phyloP scores from a whole-genome alignment of 1,284 basidiomycete genomes.

The Ganoderma resinaceum region DNA sequence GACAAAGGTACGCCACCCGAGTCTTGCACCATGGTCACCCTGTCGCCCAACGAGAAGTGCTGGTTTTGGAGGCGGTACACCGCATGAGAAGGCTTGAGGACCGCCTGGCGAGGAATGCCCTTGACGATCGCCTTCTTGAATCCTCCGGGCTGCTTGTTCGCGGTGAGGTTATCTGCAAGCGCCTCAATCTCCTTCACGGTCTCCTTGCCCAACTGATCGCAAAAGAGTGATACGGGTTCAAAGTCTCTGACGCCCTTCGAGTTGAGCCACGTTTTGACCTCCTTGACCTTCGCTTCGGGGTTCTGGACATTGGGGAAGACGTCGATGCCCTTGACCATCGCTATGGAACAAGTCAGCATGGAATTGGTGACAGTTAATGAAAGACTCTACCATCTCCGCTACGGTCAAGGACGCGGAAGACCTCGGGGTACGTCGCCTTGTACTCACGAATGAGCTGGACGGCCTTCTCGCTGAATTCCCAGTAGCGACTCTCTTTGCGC shows the following conservation, averaged over 20 bases:
- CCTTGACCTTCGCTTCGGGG: conserved; percentile 77
- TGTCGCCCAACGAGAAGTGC: conserved; percentile 91
- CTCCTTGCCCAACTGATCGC: conserved; percentile 90
- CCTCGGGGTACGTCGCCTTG: conserved; percentile 82
- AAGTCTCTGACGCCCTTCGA: conserved; percentile 88
- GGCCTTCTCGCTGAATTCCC: conserved; percentile 95
- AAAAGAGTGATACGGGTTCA: conserved; percentile 92
- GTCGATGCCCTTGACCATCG: conserved; percentile 77
- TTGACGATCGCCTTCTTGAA: conserved; percentile 93
- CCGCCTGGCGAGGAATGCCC: conserved; percentile 91
- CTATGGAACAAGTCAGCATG: conserved; percentile 45
- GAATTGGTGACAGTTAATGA: conserved; percentile 28
- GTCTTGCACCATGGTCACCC: conserved; percentile 96
- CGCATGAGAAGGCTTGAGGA: conserved; percentile 93
- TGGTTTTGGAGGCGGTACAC: conserved; percentile 92
- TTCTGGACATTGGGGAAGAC: conserved; percentile 67
- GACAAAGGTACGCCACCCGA: conserved; percentile 93
- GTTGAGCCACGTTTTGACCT: conserved; percentile 89
- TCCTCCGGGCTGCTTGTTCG: conserved; percentile 60
- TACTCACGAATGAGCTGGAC: conserved; percentile 86
- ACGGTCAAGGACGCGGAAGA: conserved; percentile 77
- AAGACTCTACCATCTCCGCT: conserved; percentile 64
- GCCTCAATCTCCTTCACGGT: conserved; percentile 83
- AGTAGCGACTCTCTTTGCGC: conserved; percentile 82
- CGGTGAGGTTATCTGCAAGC: conserved; percentile 72